Conservation (phyloP, 2,329 filamentous ascomycete species). For the Fusarium oxysporum region DNA sequence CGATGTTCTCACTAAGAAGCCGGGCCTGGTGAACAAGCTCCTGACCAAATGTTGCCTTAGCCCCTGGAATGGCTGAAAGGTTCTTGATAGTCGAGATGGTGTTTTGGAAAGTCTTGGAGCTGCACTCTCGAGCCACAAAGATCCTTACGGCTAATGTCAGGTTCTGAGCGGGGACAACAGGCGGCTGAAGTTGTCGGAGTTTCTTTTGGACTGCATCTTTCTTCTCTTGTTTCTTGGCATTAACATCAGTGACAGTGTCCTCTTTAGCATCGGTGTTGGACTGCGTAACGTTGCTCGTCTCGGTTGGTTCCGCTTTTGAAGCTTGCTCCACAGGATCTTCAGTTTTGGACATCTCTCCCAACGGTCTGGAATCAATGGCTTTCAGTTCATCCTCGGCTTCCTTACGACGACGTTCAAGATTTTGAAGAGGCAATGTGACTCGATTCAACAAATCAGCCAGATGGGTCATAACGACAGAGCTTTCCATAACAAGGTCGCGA, state of each 20-base stretch:
- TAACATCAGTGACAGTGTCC: conserved; percentile 44
- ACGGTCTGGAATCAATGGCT: conserved; percentile 51
- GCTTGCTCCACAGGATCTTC: conserved; percentile 32
- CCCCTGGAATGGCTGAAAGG: conserved; percentile 89
- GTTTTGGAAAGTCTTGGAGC: conserved; percentile 97
- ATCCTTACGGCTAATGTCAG: conserved; percentile 96
- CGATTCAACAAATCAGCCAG: conserved; percentile 87
- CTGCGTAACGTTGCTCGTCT: conserved; percentile 17
- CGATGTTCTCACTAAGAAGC: conserved; percentile 83
- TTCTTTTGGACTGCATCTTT: conserved; percentile 60
- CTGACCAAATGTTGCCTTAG: conserved; percentile 90
- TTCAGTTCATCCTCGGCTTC: conserved; percentile 71
- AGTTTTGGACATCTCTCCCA: conserved; percentile 49
- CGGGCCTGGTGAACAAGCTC: conserved; percentile 92
- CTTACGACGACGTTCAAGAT: conserved; percentile 84
- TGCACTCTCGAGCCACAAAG: conserved; percentile 94
- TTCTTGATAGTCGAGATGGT: conserved; percentile 99
- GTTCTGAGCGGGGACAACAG: conserved; percentile 88
- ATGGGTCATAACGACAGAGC: conserved; percentile 95
- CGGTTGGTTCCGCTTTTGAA: conserved; percentile 51
- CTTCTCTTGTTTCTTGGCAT: conserved; percentile 51
- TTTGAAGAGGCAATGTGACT: conserved; percentile 87
- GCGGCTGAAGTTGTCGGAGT: conserved; percentile 76
- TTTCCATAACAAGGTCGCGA: conserved; percentile 96
- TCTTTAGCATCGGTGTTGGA: conserved; percentile 43